phyloP scores from a whole-genome alignment of 352 stramenopile species.

The Globisporangium recalcitrans region DNA sequence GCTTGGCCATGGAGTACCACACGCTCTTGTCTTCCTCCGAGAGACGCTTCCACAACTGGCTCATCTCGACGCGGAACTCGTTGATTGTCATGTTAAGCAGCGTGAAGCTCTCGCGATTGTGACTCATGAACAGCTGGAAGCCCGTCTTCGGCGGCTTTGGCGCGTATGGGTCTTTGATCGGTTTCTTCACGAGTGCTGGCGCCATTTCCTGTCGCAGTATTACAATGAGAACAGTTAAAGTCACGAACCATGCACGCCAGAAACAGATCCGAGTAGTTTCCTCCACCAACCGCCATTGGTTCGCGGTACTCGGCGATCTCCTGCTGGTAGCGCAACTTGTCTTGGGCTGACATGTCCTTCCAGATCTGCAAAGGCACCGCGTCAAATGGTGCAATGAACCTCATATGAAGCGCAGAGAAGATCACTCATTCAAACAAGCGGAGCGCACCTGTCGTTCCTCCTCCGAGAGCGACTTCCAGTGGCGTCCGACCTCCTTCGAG shows the following conservation, averaged over 20 bases:
- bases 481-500: conserved; percentile 42
- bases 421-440: background rate
- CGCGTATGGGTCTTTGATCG: conserved; percentile 34
- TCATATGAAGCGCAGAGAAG: background rate
- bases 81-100: conserved; percentile 51
- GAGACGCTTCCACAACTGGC: conserved; percentile 43
- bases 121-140: conserved; percentile 59
- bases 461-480: conserved; percentile 39
- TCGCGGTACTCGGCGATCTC: conserved; percentile 39
- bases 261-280: background rate
- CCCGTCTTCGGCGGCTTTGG: conserved; percentile 39
- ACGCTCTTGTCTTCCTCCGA: conserved; percentile 32
- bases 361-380: conserved; percentile 22
- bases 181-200: conserved; percentile 8
- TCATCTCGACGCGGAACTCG: conserved; percentile 53
- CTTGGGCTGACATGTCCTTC: conserved; percentile 38
- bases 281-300: conserved; percentile 10
- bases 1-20: conserved; percentile 43
- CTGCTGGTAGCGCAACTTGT: conserved; percentile 47
- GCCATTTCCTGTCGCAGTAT: conserved; percentile 12
- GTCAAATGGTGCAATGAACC: background rate
- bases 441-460: conserved; percentile 29
- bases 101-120: conserved; percentile 49
- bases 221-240: too few species aligned
- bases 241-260: too few species aligned